These are phyloP conservation scores for Zelonia costaricensis DNA, from an alignment of 208 protist species.

Conservation along the genomic window DNA sequence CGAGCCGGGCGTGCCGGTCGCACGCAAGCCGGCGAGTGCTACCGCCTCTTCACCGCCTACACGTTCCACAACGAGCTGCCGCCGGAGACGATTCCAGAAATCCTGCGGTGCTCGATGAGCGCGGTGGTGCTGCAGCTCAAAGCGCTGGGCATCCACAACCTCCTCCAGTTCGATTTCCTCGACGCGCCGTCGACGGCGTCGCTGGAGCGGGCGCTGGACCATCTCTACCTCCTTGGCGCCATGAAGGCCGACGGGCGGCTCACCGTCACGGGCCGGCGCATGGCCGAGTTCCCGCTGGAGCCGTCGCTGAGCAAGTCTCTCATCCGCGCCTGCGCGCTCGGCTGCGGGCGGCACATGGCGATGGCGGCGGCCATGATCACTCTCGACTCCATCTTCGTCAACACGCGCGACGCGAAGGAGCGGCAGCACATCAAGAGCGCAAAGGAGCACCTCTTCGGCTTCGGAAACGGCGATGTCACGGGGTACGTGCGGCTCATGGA, in stretches of 20 bases:
- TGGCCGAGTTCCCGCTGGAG: slow-evolving; percentile 99
- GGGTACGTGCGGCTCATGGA: slow-evolving; percentile 87
- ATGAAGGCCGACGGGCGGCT: slow-evolving; percentile 98
- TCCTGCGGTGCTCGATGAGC: slow-evolving; percentile 96
- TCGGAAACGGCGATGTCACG: slow-evolving; percentile 83
- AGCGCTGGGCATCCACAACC: slow-evolving; percentile 97
- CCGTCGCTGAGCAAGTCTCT: slow-evolving; percentile 97
- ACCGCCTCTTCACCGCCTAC: slow-evolving; percentile 95
- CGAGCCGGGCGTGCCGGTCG: slow-evolving; percentile 95
- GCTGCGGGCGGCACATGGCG: slow-evolving; percentile 87
- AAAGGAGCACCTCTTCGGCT: slow-evolving; percentile 71
- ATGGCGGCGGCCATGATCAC: slow-evolving; percentile 92
- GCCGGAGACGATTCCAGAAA: slow-evolving; percentile 94
- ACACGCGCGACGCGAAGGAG: slow-evolving; percentile 90
- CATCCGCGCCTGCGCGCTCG: slow-evolving; percentile 62
- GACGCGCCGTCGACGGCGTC: slow-evolving; percentile 97
- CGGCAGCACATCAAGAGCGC: slow-evolving; percentile 70
- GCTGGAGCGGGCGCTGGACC: slow-evolving; percentile 95
- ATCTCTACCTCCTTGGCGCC: slow-evolving; percentile 98
- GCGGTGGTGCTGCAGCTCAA: slow-evolving; percentile 97
- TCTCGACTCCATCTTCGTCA: slow-evolving; percentile 96
- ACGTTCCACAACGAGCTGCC: slow-evolving; percentile 96
- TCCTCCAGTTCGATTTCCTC: slow-evolving; percentile 98
- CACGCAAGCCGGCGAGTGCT: slow-evolving; percentile 96
- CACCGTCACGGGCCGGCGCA: slow-evolving; percentile 95